Conservation (phyloP, 371 early-diverging fungal genomes). For the Mucor mucedo region DNA sequence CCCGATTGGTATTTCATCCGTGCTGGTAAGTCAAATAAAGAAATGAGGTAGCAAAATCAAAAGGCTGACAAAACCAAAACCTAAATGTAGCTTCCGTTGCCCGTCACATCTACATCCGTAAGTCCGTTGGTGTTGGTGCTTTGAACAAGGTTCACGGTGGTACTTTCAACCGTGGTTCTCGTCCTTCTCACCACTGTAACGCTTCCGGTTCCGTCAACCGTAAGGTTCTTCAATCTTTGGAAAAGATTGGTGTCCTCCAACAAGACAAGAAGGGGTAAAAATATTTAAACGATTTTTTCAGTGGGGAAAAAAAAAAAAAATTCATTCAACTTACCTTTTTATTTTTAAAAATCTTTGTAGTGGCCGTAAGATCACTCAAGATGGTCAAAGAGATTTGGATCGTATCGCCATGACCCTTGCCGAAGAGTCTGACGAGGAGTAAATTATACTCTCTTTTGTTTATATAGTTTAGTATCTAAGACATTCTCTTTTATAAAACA, state of each 20-base stretch:
- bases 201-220: constrained; percentile 91
- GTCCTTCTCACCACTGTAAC: constrained; percentile 88
- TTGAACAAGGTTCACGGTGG: constrained; percentile 93
- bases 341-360: constrained; percentile 48
- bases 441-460: constrained; percentile 4
- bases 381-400: constrained; percentile 88
- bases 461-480: background rate
- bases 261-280: constrained; percentile 82
- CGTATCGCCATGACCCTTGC: constrained; percentile 66
- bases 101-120: constrained; percentile 95
- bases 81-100: constrained; percentile 81
- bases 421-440: constrained; percentile 43
- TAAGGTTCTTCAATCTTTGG: constrained; percentile 94
- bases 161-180: constrained; percentile 87
- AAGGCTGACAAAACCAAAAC: too few relatives aligned
- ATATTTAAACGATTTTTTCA: background rate
- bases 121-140: constrained; percentile 92
- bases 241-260: constrained; percentile 95
- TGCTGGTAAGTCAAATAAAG: constrained; percentile 68
- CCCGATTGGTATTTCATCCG: constrained; percentile 98
- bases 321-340: background rate
- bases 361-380: constrained; percentile 84
- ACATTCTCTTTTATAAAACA: background rate
- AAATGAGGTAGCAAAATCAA: too few relatives aligned
- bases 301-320: background rate